phyloP scores from a whole-genome alignment of 2,329 filamentous ascomycete genomes.

The Colletotrichum euphorbiae region DNA sequence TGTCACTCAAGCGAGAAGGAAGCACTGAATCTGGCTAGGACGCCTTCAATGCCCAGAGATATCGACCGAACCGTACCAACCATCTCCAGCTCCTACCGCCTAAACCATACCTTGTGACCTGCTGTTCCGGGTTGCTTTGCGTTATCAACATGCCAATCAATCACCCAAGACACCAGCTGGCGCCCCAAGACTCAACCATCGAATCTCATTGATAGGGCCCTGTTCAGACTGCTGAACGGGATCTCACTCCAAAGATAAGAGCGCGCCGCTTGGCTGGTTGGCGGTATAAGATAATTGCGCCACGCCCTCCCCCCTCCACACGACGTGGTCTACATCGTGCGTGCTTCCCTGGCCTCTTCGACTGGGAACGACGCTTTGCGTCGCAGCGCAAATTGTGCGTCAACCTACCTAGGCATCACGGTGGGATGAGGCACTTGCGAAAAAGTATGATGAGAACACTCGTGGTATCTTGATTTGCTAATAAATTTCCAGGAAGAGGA shows the following conservation, averaged over 20 bases:
- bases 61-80: slow-evolving; percentile 6
- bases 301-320: not conserved
- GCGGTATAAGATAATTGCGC: not conserved
- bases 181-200: slow-evolving; percentile 1
- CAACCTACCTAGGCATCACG: not conserved
- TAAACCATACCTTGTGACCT: slow-evolving; percentile 4
- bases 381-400: too few species aligned
- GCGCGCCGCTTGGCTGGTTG: not conserved
- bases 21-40: slow-evolving; percentile 17
- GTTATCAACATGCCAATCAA: slow-evolving; percentile 21
- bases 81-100: slow-evolving; percentile 1
- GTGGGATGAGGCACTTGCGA: not conserved
- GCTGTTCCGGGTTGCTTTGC: slow-evolving; percentile 15
- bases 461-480: slow-evolving; percentile 38
- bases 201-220: slow-evolving; percentile 15
- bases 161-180: not conserved
- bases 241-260: slow-evolving; percentile 1
- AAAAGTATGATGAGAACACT: slow-evolving; percentile 17
- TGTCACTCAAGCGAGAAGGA: not conserved
- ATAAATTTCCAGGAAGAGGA: slow-evolving; percentile 9
- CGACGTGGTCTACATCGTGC: not conserved
- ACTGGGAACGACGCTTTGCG: too few species aligned
- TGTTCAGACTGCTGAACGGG: slow-evolving; percentile 4
- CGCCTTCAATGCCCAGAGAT: slow-evolving; percentile 11
- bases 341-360: too few species aligned